These are phyloP conservation scores for Thermoascus crustaceus DNA, from an alignment of 2,329 filamentous ascomycete genomes.

Conservation along the genomic window DNA sequence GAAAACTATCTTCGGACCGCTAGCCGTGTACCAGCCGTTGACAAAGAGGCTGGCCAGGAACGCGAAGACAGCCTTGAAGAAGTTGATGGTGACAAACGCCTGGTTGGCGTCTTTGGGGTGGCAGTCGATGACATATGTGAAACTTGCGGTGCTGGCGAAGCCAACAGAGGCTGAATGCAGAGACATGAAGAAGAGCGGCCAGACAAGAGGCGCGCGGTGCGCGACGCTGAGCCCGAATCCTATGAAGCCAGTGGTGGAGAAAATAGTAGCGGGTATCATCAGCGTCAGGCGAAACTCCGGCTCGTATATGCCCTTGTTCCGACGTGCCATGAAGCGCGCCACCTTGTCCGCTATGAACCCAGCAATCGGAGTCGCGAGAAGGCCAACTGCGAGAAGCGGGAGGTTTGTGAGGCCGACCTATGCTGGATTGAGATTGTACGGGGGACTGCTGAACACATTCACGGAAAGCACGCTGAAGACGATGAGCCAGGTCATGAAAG, in stretches of 20 bases:
- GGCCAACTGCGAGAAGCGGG: slow-evolving; percentile 20
- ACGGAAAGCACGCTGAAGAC: slow-evolving; percentile 29
- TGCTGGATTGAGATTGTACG: slow-evolving; percentile 28
- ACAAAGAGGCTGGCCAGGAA: slow-evolving; percentile 20
- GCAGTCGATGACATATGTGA: slow-evolving; percentile 37
- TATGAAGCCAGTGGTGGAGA: slow-evolving; percentile 31
- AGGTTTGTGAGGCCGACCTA: slow-evolving; percentile 27
- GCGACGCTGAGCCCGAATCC: slow-evolving; percentile 33
- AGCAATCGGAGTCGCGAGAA: slow-evolving; percentile 19
- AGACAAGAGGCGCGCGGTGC: slow-evolving; percentile 17
- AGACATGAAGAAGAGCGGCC: slow-evolving; percentile 27
- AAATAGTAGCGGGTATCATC: slow-evolving; percentile 17
- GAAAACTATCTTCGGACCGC: slow-evolving; percentile 17
- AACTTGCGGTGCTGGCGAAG: slow-evolving; percentile 29
- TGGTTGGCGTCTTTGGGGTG: slow-evolving; percentile 33
- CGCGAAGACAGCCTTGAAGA: slow-evolving; percentile 31
- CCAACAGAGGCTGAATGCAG: slow-evolving; percentile 30
- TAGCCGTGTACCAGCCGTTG: slow-evolving; percentile 18
- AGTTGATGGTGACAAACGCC: slow-evolving; percentile 37
- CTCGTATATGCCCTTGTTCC: slow-evolving; percentile 30
- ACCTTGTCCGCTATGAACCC: slow-evolving; percentile 21
- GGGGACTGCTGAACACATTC: slow-evolving; percentile 21
- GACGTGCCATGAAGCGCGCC: slow-evolving; percentile 25
- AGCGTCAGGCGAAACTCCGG: slow-evolving; percentile 29
- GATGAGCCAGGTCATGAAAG: slow-evolving; percentile 29